phyloP scores from a whole-genome alignment of 2,329 filamentous ascomycete genomes.

The Arthrobotrys iridis region DNA sequence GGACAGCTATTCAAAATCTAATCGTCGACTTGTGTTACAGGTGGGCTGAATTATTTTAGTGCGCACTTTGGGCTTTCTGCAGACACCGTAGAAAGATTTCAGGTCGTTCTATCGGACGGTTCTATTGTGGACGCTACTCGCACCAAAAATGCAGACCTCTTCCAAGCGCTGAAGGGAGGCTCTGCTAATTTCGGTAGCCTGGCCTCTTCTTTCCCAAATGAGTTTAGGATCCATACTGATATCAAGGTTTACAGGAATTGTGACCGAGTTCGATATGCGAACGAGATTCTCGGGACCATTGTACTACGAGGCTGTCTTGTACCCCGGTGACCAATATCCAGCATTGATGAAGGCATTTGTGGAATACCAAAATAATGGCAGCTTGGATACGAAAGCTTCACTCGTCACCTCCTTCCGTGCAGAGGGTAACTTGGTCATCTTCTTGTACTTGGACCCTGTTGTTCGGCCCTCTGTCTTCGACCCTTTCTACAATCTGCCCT shows the following conservation, averaged over 20 bases:
- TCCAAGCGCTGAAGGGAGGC: conserved; percentile 67
- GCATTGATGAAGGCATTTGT: conserved; percentile 21
- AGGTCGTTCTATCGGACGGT: conserved; percentile 68
- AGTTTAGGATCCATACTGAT: not conserved
- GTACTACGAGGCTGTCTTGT: conserved; percentile 24
- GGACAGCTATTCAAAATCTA: not conserved
- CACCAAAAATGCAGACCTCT: conserved; percentile 65
- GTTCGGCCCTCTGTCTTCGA: conserved; percentile 10
- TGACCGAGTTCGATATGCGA: conserved; percentile 27
- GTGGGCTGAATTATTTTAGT: conserved; percentile 25
- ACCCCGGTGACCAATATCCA: conserved; percentile 6
- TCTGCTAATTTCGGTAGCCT: conserved; percentile 68
- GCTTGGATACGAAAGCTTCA: conserved; percentile 9
- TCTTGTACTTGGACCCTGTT: conserved; percentile 23
- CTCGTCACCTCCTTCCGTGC: conserved; percentile 17
- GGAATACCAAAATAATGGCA: conserved; percentile 12
- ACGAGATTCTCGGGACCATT: conserved; percentile 12
- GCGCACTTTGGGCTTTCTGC: conserved; percentile 63
- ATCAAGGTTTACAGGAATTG: conserved; percentile 5
- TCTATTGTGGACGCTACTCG: conserved; percentile 65
- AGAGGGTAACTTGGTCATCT: conserved; percentile 22
- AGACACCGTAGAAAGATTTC: conserved; percentile 65
- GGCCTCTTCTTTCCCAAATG: conserved; percentile 49
- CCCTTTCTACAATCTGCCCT: conserved; percentile 3
- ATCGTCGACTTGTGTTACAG: not conserved